Percentiles rank a stretch among this genome's conserved stretches.
Evolutionary conservation across 345 rosid species (phyloP).

Genomic region (Eucalyptus shirleyi): DNA sequence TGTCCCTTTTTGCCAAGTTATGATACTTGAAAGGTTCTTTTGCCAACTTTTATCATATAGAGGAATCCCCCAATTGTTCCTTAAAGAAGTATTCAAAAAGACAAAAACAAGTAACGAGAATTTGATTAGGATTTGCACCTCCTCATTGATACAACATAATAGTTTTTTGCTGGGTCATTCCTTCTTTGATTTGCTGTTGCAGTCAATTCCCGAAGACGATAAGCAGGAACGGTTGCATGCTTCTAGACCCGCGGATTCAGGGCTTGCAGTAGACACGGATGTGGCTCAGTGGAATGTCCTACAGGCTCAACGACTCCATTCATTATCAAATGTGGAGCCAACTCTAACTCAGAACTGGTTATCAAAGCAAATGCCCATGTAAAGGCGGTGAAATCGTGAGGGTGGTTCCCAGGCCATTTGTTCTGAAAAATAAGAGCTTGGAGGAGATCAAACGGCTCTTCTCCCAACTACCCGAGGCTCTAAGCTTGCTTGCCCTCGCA

Average conservation of each 20-base stretch:
- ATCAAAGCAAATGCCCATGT: conserved; percentile 79
- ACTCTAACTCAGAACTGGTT: conserved; percentile 77
- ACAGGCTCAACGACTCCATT: conserved; percentile 77
- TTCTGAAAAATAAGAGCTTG: conserved; percentile 58
- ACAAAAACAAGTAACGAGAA: neutral
- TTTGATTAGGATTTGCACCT: neutral
- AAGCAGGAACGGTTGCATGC: conserved; percentile 27
- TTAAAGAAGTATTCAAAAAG: neutral
- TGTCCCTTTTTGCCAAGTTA: too few relatives aligned
- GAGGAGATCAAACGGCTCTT: conserved; percentile 83
- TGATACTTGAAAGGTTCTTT: too few relatives aligned
- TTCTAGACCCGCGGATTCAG: conserved; percentile 37
- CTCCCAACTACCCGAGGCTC: conserved; percentile 82
- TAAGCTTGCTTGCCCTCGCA: conserved; percentile 77
- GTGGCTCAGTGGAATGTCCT: conserved; percentile 96
- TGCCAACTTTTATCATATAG: too few relatives aligned
- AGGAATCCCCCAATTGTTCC: neutral
- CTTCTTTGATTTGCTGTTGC: neutral
- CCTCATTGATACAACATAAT: neutral
- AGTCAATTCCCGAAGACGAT: conserved; percentile 77
- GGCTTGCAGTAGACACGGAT: conserved; percentile 49
- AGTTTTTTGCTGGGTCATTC: neutral
- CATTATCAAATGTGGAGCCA: conserved; percentile 91
- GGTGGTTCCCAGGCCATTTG: conserved; percentile 78
- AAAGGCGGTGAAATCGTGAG: conserved; percentile 82